Percentiles rank a stretch among this genome's conserved stretches.
Evolutionary conservation across 1,139 yeast genomes (phyloP).

Genomic region (Diutina ranongensis): DNA sequence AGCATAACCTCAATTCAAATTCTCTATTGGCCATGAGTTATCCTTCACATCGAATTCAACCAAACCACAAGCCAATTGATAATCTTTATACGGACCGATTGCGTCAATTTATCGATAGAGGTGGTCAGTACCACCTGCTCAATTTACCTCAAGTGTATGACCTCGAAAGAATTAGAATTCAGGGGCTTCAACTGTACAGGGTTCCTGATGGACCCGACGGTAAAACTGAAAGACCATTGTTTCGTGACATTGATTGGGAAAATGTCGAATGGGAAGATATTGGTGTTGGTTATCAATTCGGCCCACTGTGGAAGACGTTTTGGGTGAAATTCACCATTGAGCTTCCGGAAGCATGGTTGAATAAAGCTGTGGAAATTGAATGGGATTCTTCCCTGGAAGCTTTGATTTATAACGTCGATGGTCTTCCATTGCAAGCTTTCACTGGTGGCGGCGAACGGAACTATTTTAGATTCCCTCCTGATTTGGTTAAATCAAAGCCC

Average conservation of each 20-base stretch:
- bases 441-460: conserved; percentile 72
- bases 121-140: conserved; percentile 58
- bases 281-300: conserved; percentile 65
- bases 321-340: conserved; percentile 70
- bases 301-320: conserved; percentile 94
- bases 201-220: conserved; percentile 46
- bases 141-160: conserved; percentile 82
- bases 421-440: conserved; percentile 69
- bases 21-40: background rate
- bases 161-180: conserved; percentile 23
- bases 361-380: conserved; percentile 50
- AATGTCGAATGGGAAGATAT: conserved; percentile 46
- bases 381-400: conserved; percentile 91
- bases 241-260: conserved; percentile 48
- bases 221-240: conserved; percentile 57
- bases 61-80: conserved; percentile 77
- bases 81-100: conserved; percentile 67
- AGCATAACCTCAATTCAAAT: background rate
- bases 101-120: conserved; percentile 63
- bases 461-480: conserved; percentile 56
- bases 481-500: conserved; percentile 28
- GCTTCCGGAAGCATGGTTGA: conserved; percentile 51
- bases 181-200: conserved; percentile 45
- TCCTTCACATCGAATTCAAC: conserved; percentile 24
- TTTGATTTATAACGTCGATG: conserved; percentile 54